Evolutionary conservation across 495 filamentous ascomycete genomes (phyloP).

Genomic region (Penicillium salamii): DNA sequence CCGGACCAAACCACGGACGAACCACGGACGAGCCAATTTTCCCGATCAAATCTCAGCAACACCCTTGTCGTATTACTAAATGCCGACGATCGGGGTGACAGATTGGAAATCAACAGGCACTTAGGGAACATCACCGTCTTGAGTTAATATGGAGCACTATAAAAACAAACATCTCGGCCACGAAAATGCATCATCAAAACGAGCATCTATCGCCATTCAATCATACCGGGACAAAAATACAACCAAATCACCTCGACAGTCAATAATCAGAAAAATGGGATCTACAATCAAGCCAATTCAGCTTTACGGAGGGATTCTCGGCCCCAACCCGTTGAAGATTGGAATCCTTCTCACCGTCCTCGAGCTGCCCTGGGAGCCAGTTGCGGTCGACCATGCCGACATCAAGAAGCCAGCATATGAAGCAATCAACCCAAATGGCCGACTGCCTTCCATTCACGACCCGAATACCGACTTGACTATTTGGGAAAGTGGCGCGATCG

Average conservation of each 20-base stretch:
- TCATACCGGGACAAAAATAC: background rate
- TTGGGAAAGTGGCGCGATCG: constrained; percentile 66
- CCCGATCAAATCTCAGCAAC: too few species aligned
- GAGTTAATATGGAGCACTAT: too few species aligned
- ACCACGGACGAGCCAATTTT: too few species aligned
- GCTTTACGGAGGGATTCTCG: constrained; percentile 12
- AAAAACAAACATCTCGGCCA: too few species aligned
- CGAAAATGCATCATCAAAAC: too few species aligned
- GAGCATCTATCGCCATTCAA: too few species aligned
- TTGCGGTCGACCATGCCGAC: constrained; percentile 38
- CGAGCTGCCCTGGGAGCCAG: constrained; percentile 44
- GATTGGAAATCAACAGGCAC: too few species aligned
- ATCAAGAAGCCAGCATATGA: constrained; percentile 52
- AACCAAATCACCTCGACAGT: too few species aligned
- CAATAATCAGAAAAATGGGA: background rate
- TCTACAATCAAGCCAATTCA: constrained; percentile 4
- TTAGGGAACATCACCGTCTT: too few species aligned
- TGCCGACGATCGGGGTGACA: too few species aligned
- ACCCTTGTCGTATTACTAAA: too few species aligned
- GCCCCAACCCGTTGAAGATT: constrained; percentile 59
- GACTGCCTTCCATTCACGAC: constrained; percentile 54
- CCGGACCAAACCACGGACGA: too few species aligned
- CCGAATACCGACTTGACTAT: constrained; percentile 57
- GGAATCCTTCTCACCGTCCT: constrained; percentile 59
- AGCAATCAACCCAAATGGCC: constrained; percentile 64